These are phyloP conservation scores for Solanum sparsipilum DNA, from an alignment of 257 asterid species.

Conservation along the genomic window DNA sequence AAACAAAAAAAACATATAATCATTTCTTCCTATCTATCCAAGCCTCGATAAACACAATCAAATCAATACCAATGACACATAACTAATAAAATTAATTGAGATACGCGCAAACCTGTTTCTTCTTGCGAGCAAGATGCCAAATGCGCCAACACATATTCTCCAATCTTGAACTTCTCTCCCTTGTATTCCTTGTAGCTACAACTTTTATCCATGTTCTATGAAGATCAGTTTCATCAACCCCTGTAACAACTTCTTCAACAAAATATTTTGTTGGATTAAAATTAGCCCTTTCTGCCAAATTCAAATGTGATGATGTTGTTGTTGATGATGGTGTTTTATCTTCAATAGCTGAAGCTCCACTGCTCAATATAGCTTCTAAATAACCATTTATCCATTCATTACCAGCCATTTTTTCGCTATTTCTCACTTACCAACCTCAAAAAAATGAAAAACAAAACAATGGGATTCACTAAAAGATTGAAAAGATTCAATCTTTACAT, in stretches of 20 bases:
- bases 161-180: constrained; percentile 61
- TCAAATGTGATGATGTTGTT: not conserved
- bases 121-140: constrained; percentile 80
- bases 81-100: not conserved
- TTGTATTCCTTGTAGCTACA: constrained; percentile 62
- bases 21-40: not conserved
- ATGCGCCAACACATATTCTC: constrained; percentile 94
- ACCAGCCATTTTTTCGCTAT: constrained; percentile 43
- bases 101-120: constrained; percentile 47
- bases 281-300: constrained; percentile 13
- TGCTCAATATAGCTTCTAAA: constrained; percentile 74
- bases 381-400: constrained; percentile 95
- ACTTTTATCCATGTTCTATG: constrained; percentile 86
- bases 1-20: not conserved
- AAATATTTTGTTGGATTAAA: constrained; percentile 72
- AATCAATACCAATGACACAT: not conserved
- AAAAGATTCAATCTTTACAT: not conserved
- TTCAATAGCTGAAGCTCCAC: constrained; percentile 51
- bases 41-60: not conserved
- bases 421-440: not conserved
- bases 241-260: constrained; percentile 74
- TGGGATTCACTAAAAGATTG: not conserved
- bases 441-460: not conserved
- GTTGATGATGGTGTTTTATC: constrained; percentile 3
- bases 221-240: constrained; percentile 72